Conservation (phyloP, 441 rosid species). For the Raphanus hybrid region DNA sequence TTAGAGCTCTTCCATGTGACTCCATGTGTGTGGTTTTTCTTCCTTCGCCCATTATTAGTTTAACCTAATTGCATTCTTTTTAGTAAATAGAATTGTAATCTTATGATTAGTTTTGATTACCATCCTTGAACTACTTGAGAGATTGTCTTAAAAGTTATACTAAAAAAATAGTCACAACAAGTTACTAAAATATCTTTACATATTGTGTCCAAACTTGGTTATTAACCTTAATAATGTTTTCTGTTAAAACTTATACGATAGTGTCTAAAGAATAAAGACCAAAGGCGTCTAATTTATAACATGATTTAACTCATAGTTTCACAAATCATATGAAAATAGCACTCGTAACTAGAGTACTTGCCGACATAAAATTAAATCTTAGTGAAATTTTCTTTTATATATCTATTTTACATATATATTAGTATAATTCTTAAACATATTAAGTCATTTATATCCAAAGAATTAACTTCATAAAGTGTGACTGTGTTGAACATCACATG, state of each 20-base stretch:
- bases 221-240: not conserved
- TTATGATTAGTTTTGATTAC: not conserved
- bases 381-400: not conserved
- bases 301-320: not conserved
- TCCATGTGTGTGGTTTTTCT: constrained; percentile 34
- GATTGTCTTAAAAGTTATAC: not conserved
- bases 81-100: not conserved
- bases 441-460: not conserved
- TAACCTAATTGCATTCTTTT: not conserved
- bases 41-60: not conserved
- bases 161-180: not conserved
- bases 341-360: not conserved
- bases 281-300: not conserved
- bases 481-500: not conserved
- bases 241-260: not conserved
- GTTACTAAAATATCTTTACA: not conserved
- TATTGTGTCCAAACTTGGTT: not conserved
- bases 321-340: not conserved
- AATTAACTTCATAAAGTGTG: not conserved
- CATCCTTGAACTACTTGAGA: not conserved
- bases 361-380: not conserved
- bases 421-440: not conserved
- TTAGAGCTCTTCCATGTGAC: constrained; percentile 41
- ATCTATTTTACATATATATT: not conserved
- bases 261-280: not conserved